Percentiles rank a stretch among this genome's conserved stretches.
Evolutionary conservation across 2,329 filamentous ascomycete species (phyloP).

Genomic region (Trichoderma brevicompactum): DNA sequence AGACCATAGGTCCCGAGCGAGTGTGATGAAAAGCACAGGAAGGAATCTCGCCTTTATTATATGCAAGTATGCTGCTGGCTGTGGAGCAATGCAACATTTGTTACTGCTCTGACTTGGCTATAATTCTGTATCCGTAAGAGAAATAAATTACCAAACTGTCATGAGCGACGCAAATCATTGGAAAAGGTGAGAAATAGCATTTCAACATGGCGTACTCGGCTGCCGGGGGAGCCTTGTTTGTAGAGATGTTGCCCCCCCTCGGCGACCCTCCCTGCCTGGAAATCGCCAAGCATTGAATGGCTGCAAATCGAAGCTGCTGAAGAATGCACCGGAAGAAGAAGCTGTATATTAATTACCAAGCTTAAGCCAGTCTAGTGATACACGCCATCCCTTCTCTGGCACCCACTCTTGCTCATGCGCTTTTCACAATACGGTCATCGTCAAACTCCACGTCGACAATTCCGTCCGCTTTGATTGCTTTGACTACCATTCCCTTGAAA

Average conservation of each 20-base stretch:
- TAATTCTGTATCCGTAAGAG: neutral
- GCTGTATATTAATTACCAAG: constrained; percentile 26
- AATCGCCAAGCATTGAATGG: neutral
- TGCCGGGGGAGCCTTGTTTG: neutral
- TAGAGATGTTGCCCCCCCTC: neutral
- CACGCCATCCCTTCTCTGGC: constrained; percentile 36
- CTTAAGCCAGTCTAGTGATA: constrained; percentile 43
- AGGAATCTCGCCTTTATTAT: neutral
- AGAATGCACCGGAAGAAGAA: constrained; percentile 10
- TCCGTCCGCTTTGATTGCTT: constrained; percentile 93
- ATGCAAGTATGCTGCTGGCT: neutral
- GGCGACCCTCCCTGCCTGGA: neutral
- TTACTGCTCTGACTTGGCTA: neutral
- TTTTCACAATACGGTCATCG: constrained; percentile 73
- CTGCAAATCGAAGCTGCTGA: neutral
- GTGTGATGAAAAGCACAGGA: neutral
- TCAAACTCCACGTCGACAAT: constrained; percentile 84
- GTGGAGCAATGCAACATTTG: neutral
- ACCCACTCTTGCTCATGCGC: constrained; percentile 51
- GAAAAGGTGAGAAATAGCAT: neutral
- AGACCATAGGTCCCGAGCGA: neutral
- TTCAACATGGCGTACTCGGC: neutral
- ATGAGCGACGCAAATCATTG: too few relatives aligned
- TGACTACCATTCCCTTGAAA: constrained; percentile 96
- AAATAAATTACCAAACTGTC: neutral